Percentiles rank a stretch among this genome's conserved stretches.
Conservation (phyloP, 176 grass and related monocot genomes). For the Pontederia crassipes region DNA sequence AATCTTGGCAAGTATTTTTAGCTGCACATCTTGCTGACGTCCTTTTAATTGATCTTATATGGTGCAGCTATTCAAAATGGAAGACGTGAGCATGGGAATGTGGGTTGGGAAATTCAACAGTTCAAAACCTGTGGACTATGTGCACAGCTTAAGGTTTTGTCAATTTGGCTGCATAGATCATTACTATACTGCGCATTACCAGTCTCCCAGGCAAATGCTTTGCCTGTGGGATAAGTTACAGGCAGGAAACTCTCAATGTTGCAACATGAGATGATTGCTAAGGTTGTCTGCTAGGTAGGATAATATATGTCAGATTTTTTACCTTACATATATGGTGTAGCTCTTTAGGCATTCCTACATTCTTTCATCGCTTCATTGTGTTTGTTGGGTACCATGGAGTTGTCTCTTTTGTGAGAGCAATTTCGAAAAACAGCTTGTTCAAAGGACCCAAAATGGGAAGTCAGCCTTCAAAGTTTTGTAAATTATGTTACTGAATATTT, state of each 20-base stretch:
- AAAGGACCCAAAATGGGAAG: too few relatives aligned
- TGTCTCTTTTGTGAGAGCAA: too few relatives aligned
- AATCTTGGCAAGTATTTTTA: not conserved
- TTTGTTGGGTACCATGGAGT: too few relatives aligned
- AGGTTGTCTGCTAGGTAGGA: too few relatives aligned
- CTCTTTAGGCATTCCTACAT: too few relatives aligned
- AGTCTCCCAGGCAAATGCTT: constrained; percentile 10
- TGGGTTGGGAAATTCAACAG: constrained; percentile 13
- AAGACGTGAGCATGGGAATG: constrained; percentile 20
- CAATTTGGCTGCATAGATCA: constrained; percentile 11
- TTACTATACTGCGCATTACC: constrained; percentile 13
- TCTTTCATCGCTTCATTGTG: too few relatives aligned
- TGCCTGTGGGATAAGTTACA: constrained; percentile 14
- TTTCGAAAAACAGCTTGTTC: too few relatives aligned
- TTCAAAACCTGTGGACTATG: constrained; percentile 4
- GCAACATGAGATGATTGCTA: constrained; percentile 9
- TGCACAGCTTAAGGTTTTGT: constrained; percentile 12
- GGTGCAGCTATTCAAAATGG: constrained; percentile 14
- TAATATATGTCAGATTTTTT: too few relatives aligned
- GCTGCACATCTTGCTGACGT: not conserved
- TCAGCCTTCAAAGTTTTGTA: too few relatives aligned
- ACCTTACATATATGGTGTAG: too few relatives aligned
- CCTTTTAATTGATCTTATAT: not conserved
- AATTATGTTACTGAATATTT: too few relatives aligned
- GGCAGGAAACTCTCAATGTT: constrained; percentile 12